These are phyloP conservation scores for Fusarium brachygibbosum DNA, from an alignment of 2,329 filamentous ascomycete genomes.

Conservation along the genomic window DNA sequence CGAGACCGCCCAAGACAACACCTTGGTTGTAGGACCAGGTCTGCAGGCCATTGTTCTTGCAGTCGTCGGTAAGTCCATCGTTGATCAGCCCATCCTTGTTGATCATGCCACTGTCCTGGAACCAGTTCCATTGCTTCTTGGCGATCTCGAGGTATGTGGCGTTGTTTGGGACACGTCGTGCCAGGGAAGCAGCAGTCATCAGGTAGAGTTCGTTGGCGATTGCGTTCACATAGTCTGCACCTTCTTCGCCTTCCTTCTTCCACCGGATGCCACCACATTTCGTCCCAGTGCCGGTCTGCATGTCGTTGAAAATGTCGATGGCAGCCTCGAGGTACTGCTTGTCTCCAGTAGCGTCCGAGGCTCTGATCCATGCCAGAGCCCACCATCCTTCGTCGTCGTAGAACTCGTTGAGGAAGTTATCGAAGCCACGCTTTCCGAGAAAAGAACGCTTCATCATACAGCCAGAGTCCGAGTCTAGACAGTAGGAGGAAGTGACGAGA, in stretches of 20 bases:
- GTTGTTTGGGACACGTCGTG: slow-evolving; percentile 60
- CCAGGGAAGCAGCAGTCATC: slow-evolving; percentile 65
- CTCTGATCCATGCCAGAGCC: slow-evolving; percentile 70
- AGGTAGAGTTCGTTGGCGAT: slow-evolving; percentile 72
- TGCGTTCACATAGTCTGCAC: slow-evolving; percentile 62
- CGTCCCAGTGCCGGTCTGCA: slow-evolving; percentile 62
- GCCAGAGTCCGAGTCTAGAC: slow-evolving; percentile 47
- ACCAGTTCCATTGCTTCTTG: slow-evolving; percentile 66
- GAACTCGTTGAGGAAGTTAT: slow-evolving; percentile 64
- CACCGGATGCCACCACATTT: slow-evolving; percentile 69
- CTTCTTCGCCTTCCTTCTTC: slow-evolving; percentile 61
- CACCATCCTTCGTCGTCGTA: slow-evolving; percentile 76
- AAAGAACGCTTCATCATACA: slow-evolving; percentile 55
- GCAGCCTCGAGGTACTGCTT: slow-evolving; percentile 67
- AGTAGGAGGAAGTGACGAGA: slow-evolving; percentile 57
- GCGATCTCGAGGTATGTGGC: slow-evolving; percentile 63
- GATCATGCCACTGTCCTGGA: slow-evolving; percentile 65
- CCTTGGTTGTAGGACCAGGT: slow-evolving; percentile 72
- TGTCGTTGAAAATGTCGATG: slow-evolving; percentile 68
- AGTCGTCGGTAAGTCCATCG: slow-evolving; percentile 63
- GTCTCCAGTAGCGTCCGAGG: slow-evolving; percentile 68
- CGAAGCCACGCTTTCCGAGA: slow-evolving; percentile 51
- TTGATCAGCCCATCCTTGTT: slow-evolving; percentile 65
- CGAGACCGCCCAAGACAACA: slow-evolving; percentile 67
- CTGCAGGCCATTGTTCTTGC: slow-evolving; percentile 65